Base-by-base conservation (phyloP, 768 basidiomycete genomes). In the Mycena vitilis region DNA sequence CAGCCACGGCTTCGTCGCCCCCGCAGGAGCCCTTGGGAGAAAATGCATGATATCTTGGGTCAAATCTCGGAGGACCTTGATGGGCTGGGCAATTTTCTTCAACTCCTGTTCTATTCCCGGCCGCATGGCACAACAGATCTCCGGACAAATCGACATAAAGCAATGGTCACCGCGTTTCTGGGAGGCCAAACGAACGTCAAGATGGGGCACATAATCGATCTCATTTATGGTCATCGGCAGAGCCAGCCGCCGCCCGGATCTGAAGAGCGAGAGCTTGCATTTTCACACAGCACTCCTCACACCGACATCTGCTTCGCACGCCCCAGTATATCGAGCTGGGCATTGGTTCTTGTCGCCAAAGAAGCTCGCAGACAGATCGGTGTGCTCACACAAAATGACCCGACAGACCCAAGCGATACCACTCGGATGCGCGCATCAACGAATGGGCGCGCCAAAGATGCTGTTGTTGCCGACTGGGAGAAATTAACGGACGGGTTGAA, bases 191-290 rank as follows among this genome's bases (percentile, higher is more conserved):
- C 51, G 15, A 66, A 60, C 1, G 53, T 67, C 42, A 68, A 70
- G 36, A 74, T 71, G 61, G 59, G 66, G 0, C 53, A 64, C 13
- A 71, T 73, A 34, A 73, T 74, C 48, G 38, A 54, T 6, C 68
- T 74, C 25, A 65, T 74, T 6, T 74, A 74, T 49, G 9, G 44
- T 23, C 71, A 74, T 60, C 60, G 60, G 36, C 66, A 52, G 53
- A 63, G 54, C 20, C 40, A 38, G 45, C 71, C 57, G 23, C 53
- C 22, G n/a, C 38, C 30, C 18, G 18, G 48, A 34, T 47, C 57
- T 42, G 48, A 2, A 5, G 48, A 62, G 60, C 51, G 51, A n/a
- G n/a, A n/a, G n/a, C n/a, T n/a, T n/a, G n/a, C n/a, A n/a, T n/a
- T n/a, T n/a, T n/a, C n/a, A n/a, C n/a, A n/a, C n/a, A n/a, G n/a